Evolutionary conservation across 2,329 filamentous ascomycete genomes (phyloP).

Genomic region (Penicillium brasilianum): DNA sequence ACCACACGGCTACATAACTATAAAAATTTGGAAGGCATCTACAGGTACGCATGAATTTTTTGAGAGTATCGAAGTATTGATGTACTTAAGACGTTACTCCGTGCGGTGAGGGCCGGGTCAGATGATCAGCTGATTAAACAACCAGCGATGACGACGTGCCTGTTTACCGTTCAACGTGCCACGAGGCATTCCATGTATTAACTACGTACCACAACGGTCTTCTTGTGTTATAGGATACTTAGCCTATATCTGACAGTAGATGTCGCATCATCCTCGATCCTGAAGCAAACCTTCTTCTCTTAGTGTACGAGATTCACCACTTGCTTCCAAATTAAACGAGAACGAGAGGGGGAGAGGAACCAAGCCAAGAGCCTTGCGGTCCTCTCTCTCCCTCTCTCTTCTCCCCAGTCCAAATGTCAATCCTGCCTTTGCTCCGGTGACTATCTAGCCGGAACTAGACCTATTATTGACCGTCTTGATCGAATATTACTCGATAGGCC

Average conservation of each 20-base stretch:
- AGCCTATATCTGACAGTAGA: not conserved
- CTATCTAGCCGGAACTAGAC: not conserved
- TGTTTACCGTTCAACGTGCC: not conserved
- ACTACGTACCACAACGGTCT: not conserved
- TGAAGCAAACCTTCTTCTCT: not conserved
- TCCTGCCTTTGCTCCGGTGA: not conserved
- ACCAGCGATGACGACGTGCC: not conserved
- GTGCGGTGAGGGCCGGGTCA: not conserved
- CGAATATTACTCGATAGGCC: not conserved
- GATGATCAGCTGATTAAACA: not conserved
- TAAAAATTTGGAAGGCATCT: not conserved
- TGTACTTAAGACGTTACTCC: not conserved
- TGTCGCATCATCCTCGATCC: not conserved
- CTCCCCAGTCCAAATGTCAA: slow-evolving; percentile 4
- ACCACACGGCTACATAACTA: not conserved
- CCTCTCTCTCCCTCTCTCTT: not conserved
- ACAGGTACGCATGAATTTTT: too few relatives aligned
- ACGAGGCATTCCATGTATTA: not conserved
- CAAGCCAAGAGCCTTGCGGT: not conserved
- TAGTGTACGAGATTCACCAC: not conserved
- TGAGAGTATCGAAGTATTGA: too few relatives aligned
- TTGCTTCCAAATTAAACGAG: not conserved
- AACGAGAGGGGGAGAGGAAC: not conserved
- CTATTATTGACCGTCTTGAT: slow-evolving; percentile 1
- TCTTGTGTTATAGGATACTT: not conserved